phyloP scores from a whole-genome alignment of 1,139 yeast genomes.

The Candida freyschussii region DNA sequence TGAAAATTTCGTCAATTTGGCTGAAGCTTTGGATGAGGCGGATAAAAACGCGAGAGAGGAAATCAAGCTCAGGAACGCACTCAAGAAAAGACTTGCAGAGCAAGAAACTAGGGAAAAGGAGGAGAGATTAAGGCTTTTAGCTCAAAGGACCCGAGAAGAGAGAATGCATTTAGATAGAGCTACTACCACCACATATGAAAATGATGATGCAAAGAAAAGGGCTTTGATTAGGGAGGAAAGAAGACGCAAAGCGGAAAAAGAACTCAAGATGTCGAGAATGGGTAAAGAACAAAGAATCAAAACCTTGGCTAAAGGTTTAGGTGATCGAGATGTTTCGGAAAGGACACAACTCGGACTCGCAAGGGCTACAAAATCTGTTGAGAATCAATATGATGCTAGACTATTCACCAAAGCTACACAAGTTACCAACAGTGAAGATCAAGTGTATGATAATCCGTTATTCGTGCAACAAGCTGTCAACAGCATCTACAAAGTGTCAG shows the following conservation, averaged over 20 bases:
- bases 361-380: conserved; percentile 33
- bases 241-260: conserved; percentile 41
- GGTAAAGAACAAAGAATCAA: conserved; percentile 42
- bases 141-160: conserved; percentile 48
- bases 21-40: conserved; percentile 71
- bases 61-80: conserved; percentile 53
- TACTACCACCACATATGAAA: conserved; percentile 11
- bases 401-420: conserved; percentile 44
- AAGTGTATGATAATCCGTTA: conserved; percentile 51
- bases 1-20: conserved; percentile 56
- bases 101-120: conserved; percentile 59
- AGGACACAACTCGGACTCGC: conserved; percentile 50
- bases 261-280: conserved; percentile 39
- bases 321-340: conserved; percentile 49
- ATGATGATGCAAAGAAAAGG: conserved; percentile 31
- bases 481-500: conserved; percentile 41
- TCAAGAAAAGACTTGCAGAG: conserved; percentile 50
- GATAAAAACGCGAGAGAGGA: conserved; percentile 72
- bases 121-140: conserved; percentile 50
- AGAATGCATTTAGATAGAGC: conserved; percentile 10
- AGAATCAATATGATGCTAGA: conserved; percentile 51
- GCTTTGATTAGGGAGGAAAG: conserved; percentile 40
- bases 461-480: conserved; percentile 50
- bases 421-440: conserved; percentile 40
- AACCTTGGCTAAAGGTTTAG: conserved; percentile 37